These are phyloP conservation scores for Aureobasidium musti DNA, from an alignment of 2,329 filamentous ascomycete genomes.

Conservation along the genomic window DNA sequence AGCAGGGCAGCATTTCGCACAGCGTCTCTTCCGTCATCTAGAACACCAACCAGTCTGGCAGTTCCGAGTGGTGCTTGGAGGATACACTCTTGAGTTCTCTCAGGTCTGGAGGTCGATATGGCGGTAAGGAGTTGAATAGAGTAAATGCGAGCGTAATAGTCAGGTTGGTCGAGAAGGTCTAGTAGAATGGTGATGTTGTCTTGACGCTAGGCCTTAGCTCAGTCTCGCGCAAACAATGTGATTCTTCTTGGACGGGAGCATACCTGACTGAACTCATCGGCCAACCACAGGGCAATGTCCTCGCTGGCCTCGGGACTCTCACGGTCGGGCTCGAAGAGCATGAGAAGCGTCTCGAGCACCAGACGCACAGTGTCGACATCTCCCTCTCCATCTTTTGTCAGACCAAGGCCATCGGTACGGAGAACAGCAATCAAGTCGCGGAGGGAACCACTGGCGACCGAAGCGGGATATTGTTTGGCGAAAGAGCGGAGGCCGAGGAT, in stretches of 20 bases:
- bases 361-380: constrained; percentile 97
- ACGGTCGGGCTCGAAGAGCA: constrained; percentile 77
- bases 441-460: constrained; percentile 90
- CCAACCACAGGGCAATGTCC: constrained; percentile 92
- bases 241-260: constrained; percentile 31
- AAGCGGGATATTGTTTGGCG: constrained; percentile 93
- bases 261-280: constrained; percentile 95
- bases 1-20: constrained; percentile 83
- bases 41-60: constrained; percentile 75
- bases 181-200: constrained; percentile 93
- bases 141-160: constrained; percentile 75
- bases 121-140: constrained; percentile 85
- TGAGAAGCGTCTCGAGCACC: constrained; percentile 89
- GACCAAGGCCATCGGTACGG: constrained; percentile 65
- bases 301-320: constrained; percentile 83
- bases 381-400: constrained; percentile 38
- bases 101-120: constrained; percentile 80
- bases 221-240: constrained; percentile 42
- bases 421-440: constrained; percentile 83
- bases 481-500: constrained; percentile 94
- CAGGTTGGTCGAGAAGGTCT: constrained; percentile 80
- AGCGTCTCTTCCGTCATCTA: constrained; percentile 84
- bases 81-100: constrained; percentile 92
- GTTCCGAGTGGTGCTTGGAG: constrained; percentile 86
- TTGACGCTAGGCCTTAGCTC: constrained; percentile 68